These are phyloP conservation scores for Petunia hybrid DNA, from an alignment of 305 asterid species.

Conservation along the genomic window DNA sequence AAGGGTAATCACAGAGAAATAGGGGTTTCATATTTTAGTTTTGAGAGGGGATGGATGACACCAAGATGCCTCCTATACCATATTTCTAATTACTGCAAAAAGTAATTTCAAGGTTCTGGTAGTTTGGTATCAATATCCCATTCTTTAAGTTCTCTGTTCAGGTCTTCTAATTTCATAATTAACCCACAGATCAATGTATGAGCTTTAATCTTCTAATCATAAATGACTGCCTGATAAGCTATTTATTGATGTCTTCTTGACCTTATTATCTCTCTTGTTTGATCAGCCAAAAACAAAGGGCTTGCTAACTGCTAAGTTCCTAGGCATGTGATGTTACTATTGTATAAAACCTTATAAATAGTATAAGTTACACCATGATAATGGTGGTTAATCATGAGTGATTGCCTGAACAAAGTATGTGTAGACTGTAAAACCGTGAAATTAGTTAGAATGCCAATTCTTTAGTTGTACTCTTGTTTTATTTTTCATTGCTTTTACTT, in stretches of 20 bases:
- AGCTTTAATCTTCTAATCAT: neutral
- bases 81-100: neutral
- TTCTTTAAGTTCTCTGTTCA: neutral
- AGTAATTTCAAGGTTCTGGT: neutral
- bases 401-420: neutral
- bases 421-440: neutral
- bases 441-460: conserved; percentile 20
- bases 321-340: conserved; percentile 1
- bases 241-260: neutral
- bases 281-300: neutral
- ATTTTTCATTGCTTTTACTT: neutral
- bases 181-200: neutral
- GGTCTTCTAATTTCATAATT: neutral
- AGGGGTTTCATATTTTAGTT: neutral
- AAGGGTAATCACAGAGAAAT: no score
- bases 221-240: conserved; percentile 3
- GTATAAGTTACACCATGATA: neutral
- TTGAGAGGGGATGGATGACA: neutral
- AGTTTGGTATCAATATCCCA: conserved; percentile 4
- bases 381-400: conserved; percentile 25
- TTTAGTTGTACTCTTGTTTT: neutral
- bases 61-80: neutral
- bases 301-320: conserved; percentile 9
- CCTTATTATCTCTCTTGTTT: conserved; percentile 18
- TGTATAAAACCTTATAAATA: neutral